Evolutionary conservation across 345 rosid genomes (phyloP).

Genomic region (Populus tremula): DNA sequence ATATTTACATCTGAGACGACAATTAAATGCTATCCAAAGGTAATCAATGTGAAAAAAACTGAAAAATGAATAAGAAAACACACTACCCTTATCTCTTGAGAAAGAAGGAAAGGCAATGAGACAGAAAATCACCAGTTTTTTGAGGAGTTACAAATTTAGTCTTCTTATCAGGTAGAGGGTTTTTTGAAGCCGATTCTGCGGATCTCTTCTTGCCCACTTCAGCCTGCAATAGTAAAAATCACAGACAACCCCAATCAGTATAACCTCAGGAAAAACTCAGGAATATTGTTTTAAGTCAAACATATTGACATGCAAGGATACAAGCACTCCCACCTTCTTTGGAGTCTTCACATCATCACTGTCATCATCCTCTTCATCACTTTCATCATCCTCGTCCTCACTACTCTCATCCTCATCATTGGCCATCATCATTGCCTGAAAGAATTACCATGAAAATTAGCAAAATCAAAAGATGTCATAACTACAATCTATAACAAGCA

Average conservation of each 20-base stretch:
- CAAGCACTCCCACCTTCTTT: conserved; percentile 34
- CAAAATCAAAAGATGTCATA: neutral
- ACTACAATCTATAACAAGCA: neutral
- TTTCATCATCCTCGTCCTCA: conserved; percentile 24
- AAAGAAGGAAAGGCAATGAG: neutral
- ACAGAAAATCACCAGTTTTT: conserved; percentile 55
- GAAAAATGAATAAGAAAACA: neutral
- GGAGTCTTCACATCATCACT: conserved; percentile 40
- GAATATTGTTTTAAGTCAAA: neutral
- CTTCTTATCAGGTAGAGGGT: conserved; percentile 55
- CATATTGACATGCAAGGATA: neutral
- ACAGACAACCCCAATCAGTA: neutral
- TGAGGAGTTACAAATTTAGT: conserved; percentile 65
- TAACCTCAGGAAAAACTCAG: neutral
- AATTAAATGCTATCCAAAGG: too few species aligned
- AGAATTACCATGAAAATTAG: neutral
- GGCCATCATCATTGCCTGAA: neutral
- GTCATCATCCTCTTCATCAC: conserved; percentile 24
- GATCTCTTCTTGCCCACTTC: conserved; percentile 67
- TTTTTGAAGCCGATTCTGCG: conserved; percentile 42
- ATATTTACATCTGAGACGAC: neutral
- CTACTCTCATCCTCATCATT: conserved; percentile 21
- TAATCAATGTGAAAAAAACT: neutral
- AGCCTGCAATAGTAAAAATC: conserved; percentile 28
- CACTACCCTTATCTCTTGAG: neutral